A percentile compares a stretch with the other conserved stretches of the same genome.
These are phyloP conservation scores for Aspergillus brasiliensis DNA, from an alignment of 2,329 filamentous ascomycete species.

Conservation along the genomic window DNA sequence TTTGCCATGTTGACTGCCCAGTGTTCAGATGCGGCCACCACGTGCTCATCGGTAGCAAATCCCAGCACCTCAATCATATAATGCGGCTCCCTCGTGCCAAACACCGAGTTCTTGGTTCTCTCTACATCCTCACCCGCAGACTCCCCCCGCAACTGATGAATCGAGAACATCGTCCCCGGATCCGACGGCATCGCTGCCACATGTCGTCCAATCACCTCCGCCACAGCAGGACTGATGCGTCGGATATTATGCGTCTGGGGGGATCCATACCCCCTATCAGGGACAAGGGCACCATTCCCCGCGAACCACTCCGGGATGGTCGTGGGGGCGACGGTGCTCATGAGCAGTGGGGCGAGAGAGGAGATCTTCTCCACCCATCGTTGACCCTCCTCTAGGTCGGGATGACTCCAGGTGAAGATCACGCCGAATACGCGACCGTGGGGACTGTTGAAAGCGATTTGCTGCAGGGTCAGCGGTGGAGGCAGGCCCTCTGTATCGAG, in stretches of 20 bases:
- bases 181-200: conserved; percentile 6
- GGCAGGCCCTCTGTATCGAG: conserved; percentile 12
- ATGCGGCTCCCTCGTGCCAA: conserved; percentile 22
- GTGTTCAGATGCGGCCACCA: not conserved
- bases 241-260: conserved; percentile 11
- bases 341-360: conserved; percentile 12
- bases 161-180: conserved; percentile 14
- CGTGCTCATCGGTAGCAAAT: not conserved
- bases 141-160: conserved; percentile 22
- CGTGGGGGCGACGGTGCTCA: conserved; percentile 18
- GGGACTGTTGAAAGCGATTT: conserved; percentile 15
- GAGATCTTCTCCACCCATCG: conserved; percentile 19
- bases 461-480: conserved; percentile 16
- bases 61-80: conserved; percentile 23
- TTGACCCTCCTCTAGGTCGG: conserved; percentile 15
- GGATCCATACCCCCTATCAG: conserved; percentile 5
- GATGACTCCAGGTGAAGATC: conserved; percentile 17
- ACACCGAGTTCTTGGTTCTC: conserved; percentile 10
- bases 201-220: conserved; percentile 8
- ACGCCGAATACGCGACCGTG: conserved; percentile 14
- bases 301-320: conserved; percentile 15
- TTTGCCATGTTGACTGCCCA: conserved; percentile 15
- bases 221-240: conserved; percentile 10
- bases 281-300: conserved; percentile 4
- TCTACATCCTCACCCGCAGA: conserved; percentile 8